A percentile compares a stretch with the other conserved stretches of the same genome.
Conservation (phyloP, 306 rosid genomes). For the Echinosophora koreensis region DNA sequence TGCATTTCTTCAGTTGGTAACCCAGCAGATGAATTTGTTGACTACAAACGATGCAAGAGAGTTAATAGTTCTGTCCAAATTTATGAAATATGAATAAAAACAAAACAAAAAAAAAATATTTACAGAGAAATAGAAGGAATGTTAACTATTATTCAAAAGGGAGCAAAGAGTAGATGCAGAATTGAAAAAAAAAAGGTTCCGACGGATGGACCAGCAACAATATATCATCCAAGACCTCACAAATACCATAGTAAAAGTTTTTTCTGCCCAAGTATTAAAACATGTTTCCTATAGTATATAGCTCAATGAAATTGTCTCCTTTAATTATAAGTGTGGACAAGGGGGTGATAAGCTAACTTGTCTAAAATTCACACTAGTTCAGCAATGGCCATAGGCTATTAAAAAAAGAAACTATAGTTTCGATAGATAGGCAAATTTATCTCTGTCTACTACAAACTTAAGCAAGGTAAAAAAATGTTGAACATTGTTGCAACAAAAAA, state of each 20-base stretch:
- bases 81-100: neutral
- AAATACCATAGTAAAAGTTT: conserved; percentile 10
- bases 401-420: no score
- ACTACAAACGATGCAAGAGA: conserved; percentile 55
- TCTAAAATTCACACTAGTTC: conserved; percentile 9
- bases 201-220: neutral
- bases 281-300: neutral
- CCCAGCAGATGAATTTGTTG: conserved; percentile 73
- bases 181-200: neutral
- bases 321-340: neutral
- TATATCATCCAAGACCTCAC: conserved; percentile 19
- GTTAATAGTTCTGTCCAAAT: conserved; percentile 37
- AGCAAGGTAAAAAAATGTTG: no score
- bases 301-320: neutral
- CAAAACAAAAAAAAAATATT: neutral
- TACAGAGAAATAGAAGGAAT: conserved; percentile 13
- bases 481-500: no score
- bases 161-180: conserved; percentile 12
- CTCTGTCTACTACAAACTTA: no score
- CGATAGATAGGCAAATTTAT: no score
- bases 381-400: conserved; percentile 1
- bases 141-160: neutral
- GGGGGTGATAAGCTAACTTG: neutral
- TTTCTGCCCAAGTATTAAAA: neutral
- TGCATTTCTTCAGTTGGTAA: conserved; percentile 77